A percentile compares a stretch with the other conserved stretches of the same genome.
phyloP scores from a whole-genome alignment of 75 land plant species.

The Cryptomeria japonica region DNA sequence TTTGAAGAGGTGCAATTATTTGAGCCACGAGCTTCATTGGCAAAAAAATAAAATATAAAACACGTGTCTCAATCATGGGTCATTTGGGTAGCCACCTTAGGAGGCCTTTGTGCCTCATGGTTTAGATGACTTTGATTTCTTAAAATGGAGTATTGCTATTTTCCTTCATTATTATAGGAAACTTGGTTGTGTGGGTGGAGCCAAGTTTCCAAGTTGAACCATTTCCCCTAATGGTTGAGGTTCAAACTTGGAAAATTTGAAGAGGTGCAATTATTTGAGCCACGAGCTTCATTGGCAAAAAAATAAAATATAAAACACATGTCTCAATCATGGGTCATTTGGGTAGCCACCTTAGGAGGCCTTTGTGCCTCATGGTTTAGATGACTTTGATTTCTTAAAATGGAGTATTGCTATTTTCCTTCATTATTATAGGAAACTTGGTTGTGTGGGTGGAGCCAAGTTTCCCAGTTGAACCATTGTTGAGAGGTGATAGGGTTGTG shows the following conservation, averaged over 20 bases:
- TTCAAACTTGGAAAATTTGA: too few species aligned
- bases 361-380: not conserved
- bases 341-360: not conserved
- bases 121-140: not conserved
- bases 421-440: not conserved
- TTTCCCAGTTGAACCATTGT: not conserved
- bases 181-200: too few species aligned
- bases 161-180: not conserved
- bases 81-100: not conserved
- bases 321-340: not conserved
- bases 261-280: too few species aligned
- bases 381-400: not conserved
- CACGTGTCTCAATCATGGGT: not conserved
- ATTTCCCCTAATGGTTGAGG: too few species aligned
- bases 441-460: not conserved
- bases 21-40: too few species aligned
- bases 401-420: not conserved
- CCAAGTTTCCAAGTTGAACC: too few species aligned
- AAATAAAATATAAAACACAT: too few species aligned
- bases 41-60: too few species aligned
- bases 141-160: too few species aligned
- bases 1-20: too few species aligned
- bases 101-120: not conserved
- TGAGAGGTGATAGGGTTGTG: too few species aligned
- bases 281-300: too few species aligned